Evolutionary conservation across 2,329 filamentous ascomycete species (phyloP).

Genomic region (Hymenotorrendiella dingleyae): DNA sequence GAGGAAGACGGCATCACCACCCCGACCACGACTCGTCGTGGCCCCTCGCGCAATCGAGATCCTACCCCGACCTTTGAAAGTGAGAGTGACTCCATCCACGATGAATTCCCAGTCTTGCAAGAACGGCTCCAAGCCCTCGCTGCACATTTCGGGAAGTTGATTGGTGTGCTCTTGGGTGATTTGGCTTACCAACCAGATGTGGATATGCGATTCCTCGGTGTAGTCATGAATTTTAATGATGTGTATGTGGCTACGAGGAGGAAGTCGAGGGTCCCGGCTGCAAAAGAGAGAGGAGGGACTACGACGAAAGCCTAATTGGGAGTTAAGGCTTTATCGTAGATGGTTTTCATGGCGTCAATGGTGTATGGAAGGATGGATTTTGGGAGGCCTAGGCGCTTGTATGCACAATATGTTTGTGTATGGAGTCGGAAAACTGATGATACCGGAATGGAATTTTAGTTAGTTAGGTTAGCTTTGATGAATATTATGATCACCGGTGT

Average conservation of each 20-base stretch:
- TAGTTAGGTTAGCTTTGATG: no score
- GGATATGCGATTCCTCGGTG: constrained; percentile 90
- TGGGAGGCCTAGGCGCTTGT: no score
- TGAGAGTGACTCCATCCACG: constrained; percentile 38
- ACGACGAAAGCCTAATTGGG: constrained; percentile 57
- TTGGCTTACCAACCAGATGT: constrained; percentile 88
- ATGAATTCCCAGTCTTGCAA: constrained; percentile 68
- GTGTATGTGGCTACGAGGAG: constrained; percentile 76
- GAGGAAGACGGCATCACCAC: constrained; percentile 24
- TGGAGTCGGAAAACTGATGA: no score
- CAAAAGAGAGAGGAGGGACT: constrained; percentile 11
- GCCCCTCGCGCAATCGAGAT: constrained; percentile 23
- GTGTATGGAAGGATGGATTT: no score
- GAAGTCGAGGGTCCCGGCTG: constrained; percentile 29
- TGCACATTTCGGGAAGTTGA: constrained; percentile 66
- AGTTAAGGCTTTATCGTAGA: no score
- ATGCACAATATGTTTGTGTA: no score
- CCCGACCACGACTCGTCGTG: constrained; percentile 27
- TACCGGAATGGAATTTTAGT: no score
- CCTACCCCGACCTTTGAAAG: constrained; percentile 19
- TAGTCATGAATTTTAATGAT: constrained; percentile 99
- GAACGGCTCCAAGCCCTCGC: constrained; percentile 68
- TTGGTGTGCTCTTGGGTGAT: constrained; percentile 82
- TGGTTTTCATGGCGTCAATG: no score
- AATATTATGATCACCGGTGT: no score